These are phyloP conservation scores for Tuber melanosporum DNA, from an alignment of 495 filamentous ascomycete species.

Conservation along the genomic window DNA sequence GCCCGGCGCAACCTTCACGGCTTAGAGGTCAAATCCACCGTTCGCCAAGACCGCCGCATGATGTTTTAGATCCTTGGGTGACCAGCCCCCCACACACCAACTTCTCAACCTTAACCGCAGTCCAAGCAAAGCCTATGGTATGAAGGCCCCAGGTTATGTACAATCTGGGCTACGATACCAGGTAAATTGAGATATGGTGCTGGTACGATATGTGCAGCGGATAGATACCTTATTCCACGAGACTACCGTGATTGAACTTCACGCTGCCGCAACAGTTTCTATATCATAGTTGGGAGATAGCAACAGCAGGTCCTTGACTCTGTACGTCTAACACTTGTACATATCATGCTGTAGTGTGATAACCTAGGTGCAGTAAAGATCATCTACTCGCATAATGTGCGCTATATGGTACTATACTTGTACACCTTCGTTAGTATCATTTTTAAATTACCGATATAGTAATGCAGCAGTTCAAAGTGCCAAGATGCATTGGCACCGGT, in stretches of 20 bases:
- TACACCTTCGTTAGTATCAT: not conserved
- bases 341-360: not conserved
- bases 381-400: not conserved
- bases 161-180: not conserved
- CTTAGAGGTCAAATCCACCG: not conserved
- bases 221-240: not conserved
- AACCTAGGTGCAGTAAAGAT: not conserved
- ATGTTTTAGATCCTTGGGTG: not conserved
- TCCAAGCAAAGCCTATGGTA: not conserved
- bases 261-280: not conserved
- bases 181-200: slow-evolving; percentile 1
- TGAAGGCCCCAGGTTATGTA: not conserved
- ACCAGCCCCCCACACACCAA: not conserved
- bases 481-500: not conserved
- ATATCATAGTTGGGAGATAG: not conserved
- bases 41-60: not conserved
- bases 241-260: not conserved
- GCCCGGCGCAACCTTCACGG: not conserved
- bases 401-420: not conserved
- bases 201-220: not conserved
- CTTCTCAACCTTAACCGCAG: not conserved
- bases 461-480: not conserved
- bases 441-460: not conserved
- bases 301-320: not conserved
- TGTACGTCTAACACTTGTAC: not conserved